Evolutionary conservation across 148 eudicot species (phyloP).

Genomic region (Dysphania ambrosioides): DNA sequence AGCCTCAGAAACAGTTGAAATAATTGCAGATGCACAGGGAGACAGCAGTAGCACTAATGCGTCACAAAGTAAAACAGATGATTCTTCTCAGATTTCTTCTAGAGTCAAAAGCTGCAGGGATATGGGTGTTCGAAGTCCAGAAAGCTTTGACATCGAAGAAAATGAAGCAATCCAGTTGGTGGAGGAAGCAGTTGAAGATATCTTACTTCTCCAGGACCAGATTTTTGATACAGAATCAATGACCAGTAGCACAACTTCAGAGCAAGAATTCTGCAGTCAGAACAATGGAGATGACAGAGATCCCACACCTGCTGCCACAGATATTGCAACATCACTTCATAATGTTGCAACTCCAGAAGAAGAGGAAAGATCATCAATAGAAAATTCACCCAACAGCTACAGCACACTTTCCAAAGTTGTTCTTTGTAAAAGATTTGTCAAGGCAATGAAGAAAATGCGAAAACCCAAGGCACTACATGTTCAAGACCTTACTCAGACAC

Average conservation of each 20-base stretch:
- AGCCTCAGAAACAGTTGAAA: constrained; percentile 11
- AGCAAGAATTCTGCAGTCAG: constrained; percentile 27
- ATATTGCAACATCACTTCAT: constrained; percentile 16
- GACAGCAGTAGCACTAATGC: constrained; percentile 15
- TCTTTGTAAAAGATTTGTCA: constrained; percentile 62
- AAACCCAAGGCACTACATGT: constrained; percentile 32
- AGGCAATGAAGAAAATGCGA: constrained; percentile 66
- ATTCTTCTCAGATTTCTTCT: constrained; percentile 9
- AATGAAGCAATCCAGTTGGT: constrained; percentile 69
- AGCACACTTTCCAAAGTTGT: constrained; percentile 56
- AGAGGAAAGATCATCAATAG: constrained; percentile 18
- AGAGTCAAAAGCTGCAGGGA: constrained; percentile 20
- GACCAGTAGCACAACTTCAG: constrained; percentile 35
- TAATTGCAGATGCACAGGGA: constrained; percentile 25
- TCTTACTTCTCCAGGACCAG: constrained; percentile 53
- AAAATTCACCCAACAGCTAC: constrained; percentile 39
- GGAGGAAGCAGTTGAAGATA: constrained; percentile 67
- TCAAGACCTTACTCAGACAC: constrained; percentile 15
- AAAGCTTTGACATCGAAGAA: constrained; percentile 37
- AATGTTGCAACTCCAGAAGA: constrained; percentile 16
- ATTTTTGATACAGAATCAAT: constrained; percentile 42
- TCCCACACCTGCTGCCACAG: constrained; percentile 7
- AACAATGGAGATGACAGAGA: constrained; percentile 20
- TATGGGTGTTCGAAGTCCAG: constrained; percentile 29
- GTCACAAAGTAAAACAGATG: constrained; percentile 12